Conservation (phyloP, 2,329 filamentous ascomycete genomes). For the Immersiporthe knoxdaviesiana region DNA sequence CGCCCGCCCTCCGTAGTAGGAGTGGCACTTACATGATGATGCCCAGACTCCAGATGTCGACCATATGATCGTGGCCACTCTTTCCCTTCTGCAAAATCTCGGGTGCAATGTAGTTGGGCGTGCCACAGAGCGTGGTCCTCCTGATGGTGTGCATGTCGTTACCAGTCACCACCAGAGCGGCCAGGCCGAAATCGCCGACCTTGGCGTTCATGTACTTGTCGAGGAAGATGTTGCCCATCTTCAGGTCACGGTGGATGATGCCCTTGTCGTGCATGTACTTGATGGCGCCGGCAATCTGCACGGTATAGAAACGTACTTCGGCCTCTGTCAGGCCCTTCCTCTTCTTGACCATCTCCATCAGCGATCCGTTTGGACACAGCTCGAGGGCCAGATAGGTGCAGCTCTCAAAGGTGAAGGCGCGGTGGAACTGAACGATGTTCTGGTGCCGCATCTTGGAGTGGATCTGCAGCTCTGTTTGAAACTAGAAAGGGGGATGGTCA, state of each 20-base stretch:
- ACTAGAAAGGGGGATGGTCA: slow-evolving; percentile 48
- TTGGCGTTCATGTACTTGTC: slow-evolving; percentile 97
- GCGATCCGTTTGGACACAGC: slow-evolving; percentile 90
- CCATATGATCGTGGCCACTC: slow-evolving; percentile 95
- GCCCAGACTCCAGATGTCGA: slow-evolving; percentile 97
- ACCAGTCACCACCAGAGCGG: slow-evolving; percentile 87
- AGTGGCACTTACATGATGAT: slow-evolving; percentile 78
- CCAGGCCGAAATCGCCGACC: slow-evolving; percentile 94
- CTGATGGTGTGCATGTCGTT: slow-evolving; percentile 84
- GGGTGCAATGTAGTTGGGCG: slow-evolving; percentile 96
- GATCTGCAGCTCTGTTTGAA: slow-evolving; percentile 88
- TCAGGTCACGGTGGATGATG: slow-evolving; percentile 94
- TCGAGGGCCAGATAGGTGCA: slow-evolving; percentile 95
- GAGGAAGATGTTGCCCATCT: slow-evolving; percentile 97
- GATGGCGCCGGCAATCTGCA: slow-evolving; percentile 94
- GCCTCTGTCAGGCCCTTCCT: slow-evolving; percentile 89
- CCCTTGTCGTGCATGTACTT: slow-evolving; percentile 97
- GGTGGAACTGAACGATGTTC: slow-evolving; percentile 93
- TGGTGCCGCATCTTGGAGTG: slow-evolving; percentile 97
- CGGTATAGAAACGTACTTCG: slow-evolving; percentile 89
- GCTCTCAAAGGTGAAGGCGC: slow-evolving; percentile 86
- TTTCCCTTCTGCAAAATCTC: slow-evolving; percentile 94
- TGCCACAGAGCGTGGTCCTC: slow-evolving; percentile 92
- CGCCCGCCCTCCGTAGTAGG: background rate
- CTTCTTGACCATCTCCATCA: slow-evolving; percentile 97